Base-by-base conservation (phyloP, 805 yeast genomes). In the Starmera quercuum region DNA sequence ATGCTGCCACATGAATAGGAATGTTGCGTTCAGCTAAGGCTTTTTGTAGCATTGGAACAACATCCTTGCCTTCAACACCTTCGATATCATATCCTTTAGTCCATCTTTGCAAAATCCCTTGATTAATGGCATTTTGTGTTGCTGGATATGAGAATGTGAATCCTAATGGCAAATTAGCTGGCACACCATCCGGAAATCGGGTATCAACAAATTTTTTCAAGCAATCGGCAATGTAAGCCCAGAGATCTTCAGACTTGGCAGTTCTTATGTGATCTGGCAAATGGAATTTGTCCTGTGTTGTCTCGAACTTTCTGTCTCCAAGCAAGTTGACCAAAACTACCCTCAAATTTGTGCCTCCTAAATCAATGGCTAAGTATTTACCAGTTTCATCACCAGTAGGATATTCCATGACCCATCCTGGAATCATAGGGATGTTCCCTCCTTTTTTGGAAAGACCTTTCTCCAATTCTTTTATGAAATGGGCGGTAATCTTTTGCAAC, bases 321-420 rank as follows among this genome's bases (percentile, higher is more conserved):
- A 77, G 75, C 49, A 90, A 71, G 42, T 76, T 78, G 51, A 90
- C 90, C 55, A 82, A 73, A 38, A 90, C 95, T 31, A 87, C 95
- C 59, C 98, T 78, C 60, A 90, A 71, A 66, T 90, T 90, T 42
- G 98, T 90, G 42, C 98, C 98, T 58, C 98, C 98, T 64, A 90
- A 73, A 59, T 90, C 98, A 40, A 92, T 82, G 34, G 97, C 97
- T 56, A 90, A 64, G 61, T 72, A 90, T 46, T 85, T 79, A 45
- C 98, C 98, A 27, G 71, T 72, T 61, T 90, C 98, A 46, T 76
- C 64, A 45, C 98, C 98, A 32, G 90, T 80, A 45, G 97, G 97
- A 67, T 68, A 82, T 53, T 83, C 94, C 71, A 87, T 67, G 36
- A 90, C 97, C 97, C 97, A 90, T 41, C 94, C 84, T 31, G 95